These are phyloP conservation scores for Fusarium phyllophilum DNA, from an alignment of 2,329 filamentous ascomycete genomes.

Conservation along the genomic window DNA sequence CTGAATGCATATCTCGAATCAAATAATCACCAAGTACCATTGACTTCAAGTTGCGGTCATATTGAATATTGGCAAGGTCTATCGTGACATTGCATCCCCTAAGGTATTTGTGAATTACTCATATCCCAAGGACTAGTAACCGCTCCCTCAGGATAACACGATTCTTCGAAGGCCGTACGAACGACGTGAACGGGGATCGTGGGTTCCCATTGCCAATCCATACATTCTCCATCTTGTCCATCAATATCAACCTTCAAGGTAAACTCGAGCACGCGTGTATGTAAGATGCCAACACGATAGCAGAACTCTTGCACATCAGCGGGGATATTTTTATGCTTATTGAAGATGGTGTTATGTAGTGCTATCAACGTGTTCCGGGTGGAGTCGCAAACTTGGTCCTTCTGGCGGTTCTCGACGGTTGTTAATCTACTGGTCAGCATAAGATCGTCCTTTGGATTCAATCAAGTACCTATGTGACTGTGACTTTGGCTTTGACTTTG, in stretches of 20 bases:
- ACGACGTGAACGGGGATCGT: conserved; percentile 26
- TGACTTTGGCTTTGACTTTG: background rate
- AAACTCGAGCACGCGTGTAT: conserved; percentile 5
- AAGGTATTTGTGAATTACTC: background rate
- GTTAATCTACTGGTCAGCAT: background rate
- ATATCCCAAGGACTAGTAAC: background rate
- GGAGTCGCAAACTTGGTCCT: background rate
- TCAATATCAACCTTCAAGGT: background rate
- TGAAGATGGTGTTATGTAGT: background rate
- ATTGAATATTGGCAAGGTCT: background rate
- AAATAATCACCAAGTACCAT: background rate
- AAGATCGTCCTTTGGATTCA: background rate
- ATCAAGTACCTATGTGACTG: background rate
- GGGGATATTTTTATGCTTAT: background rate
- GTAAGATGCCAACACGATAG: conserved; percentile 2
- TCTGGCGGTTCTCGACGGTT: background rate
- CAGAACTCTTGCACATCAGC: background rate
- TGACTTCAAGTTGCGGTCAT: background rate
- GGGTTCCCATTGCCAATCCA: conserved; percentile 34
- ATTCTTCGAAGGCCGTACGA: conserved; percentile 2
- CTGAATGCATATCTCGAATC: too few relatives aligned
- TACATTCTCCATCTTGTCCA: conserved; percentile 6
- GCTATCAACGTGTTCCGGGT: background rate
- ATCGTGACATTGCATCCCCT: background rate
- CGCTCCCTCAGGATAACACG: conserved; percentile 11